phyloP scores from a whole-genome alignment of 2,329 filamentous ascomycete species.

The Trichoderma sp. region DNA sequence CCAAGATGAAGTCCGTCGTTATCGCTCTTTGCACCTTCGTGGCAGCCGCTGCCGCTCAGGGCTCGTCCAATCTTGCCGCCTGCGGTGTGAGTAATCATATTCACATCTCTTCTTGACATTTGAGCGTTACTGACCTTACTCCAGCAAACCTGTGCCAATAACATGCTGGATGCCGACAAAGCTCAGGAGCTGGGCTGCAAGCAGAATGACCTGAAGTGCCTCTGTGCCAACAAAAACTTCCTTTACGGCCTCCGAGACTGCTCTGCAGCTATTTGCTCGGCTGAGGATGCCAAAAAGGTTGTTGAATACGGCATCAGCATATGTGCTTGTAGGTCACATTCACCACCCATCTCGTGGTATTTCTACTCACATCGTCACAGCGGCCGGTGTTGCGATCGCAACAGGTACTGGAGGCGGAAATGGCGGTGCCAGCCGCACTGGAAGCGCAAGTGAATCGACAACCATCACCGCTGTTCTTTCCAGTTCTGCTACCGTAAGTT shows the following conservation, averaged over 20 bases:
- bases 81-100: conserved; percentile 56
- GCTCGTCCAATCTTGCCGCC: conserved; percentile 47
- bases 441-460: conserved; percentile 2
- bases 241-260: conserved; percentile 57
- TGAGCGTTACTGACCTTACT: conserved; percentile 28
- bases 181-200: conserved; percentile 52
- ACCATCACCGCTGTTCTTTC: not conserved
- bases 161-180: conserved; percentile 53
- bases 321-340: conserved; percentile 44
- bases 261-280: conserved; percentile 49
- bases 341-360: too few relatives aligned
- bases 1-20: conserved; percentile 57
- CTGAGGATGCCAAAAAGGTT: conserved; percentile 42
- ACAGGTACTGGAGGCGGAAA: conserved; percentile 11
- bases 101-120: not conserved
- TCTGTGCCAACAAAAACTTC: conserved; percentile 54
- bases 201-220: conserved; percentile 47
- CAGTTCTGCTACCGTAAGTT: conserved; percentile 10
- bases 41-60: conserved; percentile 48
- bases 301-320: conserved; percentile 46
- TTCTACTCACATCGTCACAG: conserved; percentile 34
- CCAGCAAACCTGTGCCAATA: conserved; percentile 54
- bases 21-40: conserved; percentile 49
- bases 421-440: conserved; percentile 8
- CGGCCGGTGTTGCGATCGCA: conserved; percentile 43